Conservation (phyloP, 1,139 yeast species). For the Saccharomycopsis hybrid region DNA sequence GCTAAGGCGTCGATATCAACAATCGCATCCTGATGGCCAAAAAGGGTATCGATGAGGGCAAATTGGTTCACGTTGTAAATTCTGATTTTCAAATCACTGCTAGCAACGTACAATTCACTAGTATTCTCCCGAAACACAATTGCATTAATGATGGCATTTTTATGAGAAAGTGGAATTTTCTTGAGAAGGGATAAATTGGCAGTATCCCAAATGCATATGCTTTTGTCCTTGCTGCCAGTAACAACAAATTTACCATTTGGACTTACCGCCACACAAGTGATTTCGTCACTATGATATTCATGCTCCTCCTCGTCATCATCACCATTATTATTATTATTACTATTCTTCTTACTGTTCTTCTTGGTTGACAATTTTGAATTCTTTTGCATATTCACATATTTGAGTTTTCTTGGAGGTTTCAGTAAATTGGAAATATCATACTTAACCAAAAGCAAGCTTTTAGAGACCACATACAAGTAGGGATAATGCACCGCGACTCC, state of each 20-base stretch:
- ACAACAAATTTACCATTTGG: conserved; percentile 85
- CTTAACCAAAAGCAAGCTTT: conserved; percentile 73
- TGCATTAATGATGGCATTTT: conserved; percentile 17
- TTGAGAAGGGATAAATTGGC: conserved; percentile 15
- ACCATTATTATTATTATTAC: too few relatives aligned
- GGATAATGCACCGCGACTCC: conserved; percentile 48
- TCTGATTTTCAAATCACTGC: conserved; percentile 86
- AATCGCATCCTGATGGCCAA: conserved; percentile 92
- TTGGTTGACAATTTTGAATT: background rate
- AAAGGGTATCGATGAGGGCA: conserved; percentile 82
- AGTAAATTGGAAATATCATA: conserved; percentile 54
- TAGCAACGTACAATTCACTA: conserved; percentile 85
- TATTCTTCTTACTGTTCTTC: too few relatives aligned
- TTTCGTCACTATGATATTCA: conserved; percentile 66
- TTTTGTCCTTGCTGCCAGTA: conserved; percentile 82
- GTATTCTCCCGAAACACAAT: conserved; percentile 58
- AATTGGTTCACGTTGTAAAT: conserved; percentile 81
- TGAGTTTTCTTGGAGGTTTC: conserved; percentile 54
- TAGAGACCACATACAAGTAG: conserved; percentile 72
- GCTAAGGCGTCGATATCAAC: conserved; percentile 73
- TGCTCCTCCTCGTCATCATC: conserved; percentile 22
- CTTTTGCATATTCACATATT: conserved; percentile 25
- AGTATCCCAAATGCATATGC: conserved; percentile 65
- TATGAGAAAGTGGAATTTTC: conserved; percentile 16
- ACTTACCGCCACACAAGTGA: conserved; percentile 73